These are phyloP conservation scores for Epichloe gansuensis DNA, from an alignment of 2,329 filamentous ascomycete species.

Conservation along the genomic window DNA sequence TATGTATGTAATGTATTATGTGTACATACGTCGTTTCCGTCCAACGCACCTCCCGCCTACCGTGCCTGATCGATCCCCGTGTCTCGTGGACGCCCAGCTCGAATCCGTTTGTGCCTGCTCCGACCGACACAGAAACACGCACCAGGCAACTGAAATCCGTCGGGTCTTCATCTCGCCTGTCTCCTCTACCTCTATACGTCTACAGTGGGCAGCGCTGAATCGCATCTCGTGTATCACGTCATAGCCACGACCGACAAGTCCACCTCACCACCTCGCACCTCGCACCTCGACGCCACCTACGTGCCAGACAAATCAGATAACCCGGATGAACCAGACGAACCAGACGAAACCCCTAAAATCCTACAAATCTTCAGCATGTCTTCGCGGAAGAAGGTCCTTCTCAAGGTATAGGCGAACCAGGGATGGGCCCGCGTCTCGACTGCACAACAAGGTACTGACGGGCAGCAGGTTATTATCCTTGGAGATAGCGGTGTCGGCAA, in stretches of 20 bases:
- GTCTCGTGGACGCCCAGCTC: not conserved
- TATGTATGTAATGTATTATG: no score
- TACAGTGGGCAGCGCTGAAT: not conserved
- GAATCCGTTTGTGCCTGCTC: conserved; percentile 2
- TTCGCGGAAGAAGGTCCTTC: conserved; percentile 78
- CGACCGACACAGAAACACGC: not conserved
- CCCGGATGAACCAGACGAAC: not conserved
- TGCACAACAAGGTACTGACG: not conserved
- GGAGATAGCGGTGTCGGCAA: conserved; percentile 98
- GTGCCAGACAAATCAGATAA: no score
- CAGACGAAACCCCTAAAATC: conserved; percentile 2
- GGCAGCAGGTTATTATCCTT: conserved; percentile 84
- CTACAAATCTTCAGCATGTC: conserved; percentile 42
- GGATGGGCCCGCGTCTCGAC: no score
- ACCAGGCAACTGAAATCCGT: not conserved
- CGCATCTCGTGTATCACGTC: conserved; percentile 5
- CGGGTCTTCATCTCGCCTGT: not conserved
- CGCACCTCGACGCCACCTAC: conserved; percentile 9
- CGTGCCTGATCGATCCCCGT: not conserved
- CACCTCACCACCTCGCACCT: conserved; percentile 1
- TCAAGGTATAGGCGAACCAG: conserved; percentile 51
- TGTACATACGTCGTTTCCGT: no score
- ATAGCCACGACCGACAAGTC: not conserved
- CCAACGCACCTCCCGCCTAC: no score
- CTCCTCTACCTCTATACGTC: not conserved